Evolutionary conservation across 2,329 filamentous ascomycete genomes (phyloP).

Genomic region (Exserohilum rostratum): DNA sequence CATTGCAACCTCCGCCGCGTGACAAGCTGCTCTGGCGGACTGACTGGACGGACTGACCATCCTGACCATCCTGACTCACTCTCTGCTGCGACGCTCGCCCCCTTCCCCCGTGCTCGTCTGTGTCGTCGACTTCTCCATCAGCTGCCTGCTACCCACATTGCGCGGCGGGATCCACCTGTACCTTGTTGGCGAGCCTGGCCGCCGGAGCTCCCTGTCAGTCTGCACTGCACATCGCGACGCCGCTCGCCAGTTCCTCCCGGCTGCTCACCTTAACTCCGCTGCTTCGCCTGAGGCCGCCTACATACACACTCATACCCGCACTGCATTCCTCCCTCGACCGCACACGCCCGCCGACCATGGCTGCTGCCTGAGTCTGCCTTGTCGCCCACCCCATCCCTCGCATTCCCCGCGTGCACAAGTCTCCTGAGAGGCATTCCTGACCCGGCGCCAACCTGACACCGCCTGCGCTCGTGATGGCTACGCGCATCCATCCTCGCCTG

Average conservation of each 20-base stretch:
- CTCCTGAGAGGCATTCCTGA: conserved; percentile 37
- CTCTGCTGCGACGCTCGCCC: background rate
- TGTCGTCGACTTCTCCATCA: background rate
- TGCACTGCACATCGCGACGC: conserved; percentile 10
- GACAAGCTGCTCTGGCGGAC: conserved; percentile 24
- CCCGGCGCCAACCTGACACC: conserved; percentile 32
- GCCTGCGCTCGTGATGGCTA: conserved; percentile 48
- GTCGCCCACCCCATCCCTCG: conserved; percentile 2
- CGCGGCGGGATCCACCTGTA: background rate
- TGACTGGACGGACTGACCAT: conserved; percentile 21
- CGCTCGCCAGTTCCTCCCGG: conserved; percentile 20
- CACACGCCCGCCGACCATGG: conserved; percentile 35
- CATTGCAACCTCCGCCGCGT: conserved; percentile 43
- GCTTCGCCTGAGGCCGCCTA: conserved; percentile 21
- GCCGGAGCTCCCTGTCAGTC: conserved; percentile 5
- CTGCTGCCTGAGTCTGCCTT: conserved; percentile 46
- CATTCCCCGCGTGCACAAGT: conserved; percentile 36
- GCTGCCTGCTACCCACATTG: background rate
- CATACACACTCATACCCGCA: conserved; percentile 7
- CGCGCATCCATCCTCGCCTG: conserved; percentile 38
- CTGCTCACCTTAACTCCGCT: conserved; percentile 41
- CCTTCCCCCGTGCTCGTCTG: background rate
- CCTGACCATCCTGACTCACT: background rate
- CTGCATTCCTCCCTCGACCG: conserved; percentile 13
- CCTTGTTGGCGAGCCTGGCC: background rate